Conservation (phyloP, 768 basidiomycete species). For the Paxillus involutus region DNA sequence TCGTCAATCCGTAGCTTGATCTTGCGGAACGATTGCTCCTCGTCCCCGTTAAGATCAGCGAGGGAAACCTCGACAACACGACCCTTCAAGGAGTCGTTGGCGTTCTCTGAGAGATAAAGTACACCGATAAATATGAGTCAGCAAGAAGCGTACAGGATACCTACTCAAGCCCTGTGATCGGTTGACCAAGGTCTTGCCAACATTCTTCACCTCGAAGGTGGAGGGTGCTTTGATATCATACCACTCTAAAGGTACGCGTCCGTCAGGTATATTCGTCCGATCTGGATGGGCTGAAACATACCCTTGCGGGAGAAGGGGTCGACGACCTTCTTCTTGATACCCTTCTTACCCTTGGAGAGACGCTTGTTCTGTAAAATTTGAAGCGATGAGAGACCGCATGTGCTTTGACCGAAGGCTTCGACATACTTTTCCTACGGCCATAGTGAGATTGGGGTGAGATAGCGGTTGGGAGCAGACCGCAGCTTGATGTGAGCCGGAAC, state of each 20-base stretch:
- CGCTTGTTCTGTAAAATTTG: constrained; percentile 79
- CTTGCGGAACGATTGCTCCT: constrained; percentile 99
- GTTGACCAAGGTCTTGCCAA: constrained; percentile 99
- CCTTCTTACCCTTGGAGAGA: constrained; percentile 97
- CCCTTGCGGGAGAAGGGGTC: constrained; percentile 99
- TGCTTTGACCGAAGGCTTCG: neutral
- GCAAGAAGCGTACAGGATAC: constrained; percentile 33
- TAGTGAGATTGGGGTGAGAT: constrained; percentile 44
- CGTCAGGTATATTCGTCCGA: neutral
- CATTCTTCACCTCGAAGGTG: constrained; percentile 94
- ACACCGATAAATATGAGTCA: constrained; percentile 11
- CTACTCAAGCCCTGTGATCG: constrained; percentile 95
- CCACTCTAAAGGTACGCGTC: constrained; percentile 72
- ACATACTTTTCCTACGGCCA: constrained; percentile 89
- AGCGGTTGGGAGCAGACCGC: constrained; percentile 40
- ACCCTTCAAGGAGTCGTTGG: constrained; percentile 97
- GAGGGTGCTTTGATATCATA: constrained; percentile 99
- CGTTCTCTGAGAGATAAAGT: constrained; percentile 69
- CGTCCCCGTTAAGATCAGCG: constrained; percentile 98
- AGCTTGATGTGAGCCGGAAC: constrained; percentile 42
- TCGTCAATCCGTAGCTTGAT: constrained; percentile 98
- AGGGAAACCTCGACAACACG: constrained; percentile 96
- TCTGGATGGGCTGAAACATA: constrained; percentile 31
- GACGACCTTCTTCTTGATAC: constrained; percentile 99
- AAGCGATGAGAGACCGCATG: neutral